phyloP scores from a whole-genome alignment of 2,329 filamentous ascomycete species.

The Neoascochyta sp. region DNA sequence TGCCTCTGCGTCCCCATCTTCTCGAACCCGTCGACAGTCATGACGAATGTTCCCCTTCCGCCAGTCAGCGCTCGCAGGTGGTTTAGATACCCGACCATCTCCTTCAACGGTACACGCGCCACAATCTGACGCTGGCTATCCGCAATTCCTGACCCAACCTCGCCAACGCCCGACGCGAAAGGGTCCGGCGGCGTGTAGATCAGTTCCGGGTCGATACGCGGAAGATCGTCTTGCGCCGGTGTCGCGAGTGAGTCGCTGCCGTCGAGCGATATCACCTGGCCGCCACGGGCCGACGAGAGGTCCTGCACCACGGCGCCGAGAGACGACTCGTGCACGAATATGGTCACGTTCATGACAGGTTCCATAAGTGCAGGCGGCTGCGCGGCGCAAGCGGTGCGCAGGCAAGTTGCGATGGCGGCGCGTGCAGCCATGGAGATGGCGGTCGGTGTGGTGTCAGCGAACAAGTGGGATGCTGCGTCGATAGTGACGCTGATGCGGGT shows the following conservation, averaged over 20 bases:
- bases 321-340: conserved; percentile 76
- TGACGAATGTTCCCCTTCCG: conserved; percentile 74
- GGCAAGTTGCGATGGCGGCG: conserved; percentile 60
- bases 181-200: conserved; percentile 90
- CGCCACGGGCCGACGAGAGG: conserved; percentile 68
- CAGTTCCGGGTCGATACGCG: conserved; percentile 62
- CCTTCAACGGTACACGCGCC: conserved; percentile 85
- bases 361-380: conserved; percentile 70
- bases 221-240: conserved; percentile 28
- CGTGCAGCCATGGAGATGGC: conserved; percentile 65
- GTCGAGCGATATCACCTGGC: conserved; percentile 69
- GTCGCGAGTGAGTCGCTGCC: conserved; percentile 12
- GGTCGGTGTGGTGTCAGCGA: conserved; percentile 63
- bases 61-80: conserved; percentile 84
- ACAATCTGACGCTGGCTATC: conserved; percentile 58
- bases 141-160: conserved; percentile 13
- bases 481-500: conserved; percentile 68
- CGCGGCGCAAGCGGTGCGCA: conserved; percentile 59
- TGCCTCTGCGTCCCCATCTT: conserved; percentile 60
- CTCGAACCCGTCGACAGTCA: conserved; percentile 70
- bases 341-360: conserved; percentile 86
- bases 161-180: conserved; percentile 51
- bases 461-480: conserved; percentile 61
- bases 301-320: conserved; percentile 82
- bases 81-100: conserved; percentile 94